A percentile compares a stretch with the other conserved stretches of the same genome.
These are phyloP conservation scores for Pleurotus giganteus DNA, from an alignment of 768 basidiomycete species.

Conservation along the genomic window DNA sequence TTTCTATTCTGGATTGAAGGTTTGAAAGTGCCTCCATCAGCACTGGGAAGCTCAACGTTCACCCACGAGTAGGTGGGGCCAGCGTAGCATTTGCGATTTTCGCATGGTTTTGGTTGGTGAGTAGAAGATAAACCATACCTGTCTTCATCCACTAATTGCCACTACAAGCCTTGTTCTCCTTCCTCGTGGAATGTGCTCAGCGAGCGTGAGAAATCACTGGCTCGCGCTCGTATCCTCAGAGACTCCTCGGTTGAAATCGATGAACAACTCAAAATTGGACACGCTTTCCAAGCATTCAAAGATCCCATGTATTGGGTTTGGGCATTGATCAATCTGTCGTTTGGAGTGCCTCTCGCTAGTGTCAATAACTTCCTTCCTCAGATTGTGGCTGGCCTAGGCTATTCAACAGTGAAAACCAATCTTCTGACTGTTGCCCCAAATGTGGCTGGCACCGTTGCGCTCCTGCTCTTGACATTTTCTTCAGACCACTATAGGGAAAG, in stretches of 20 bases:
- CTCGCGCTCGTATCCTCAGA: conserved; percentile 38
- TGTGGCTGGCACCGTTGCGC: conserved; percentile 43
- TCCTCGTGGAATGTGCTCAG: conserved; percentile 38
- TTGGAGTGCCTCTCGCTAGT: conserved; percentile 48
- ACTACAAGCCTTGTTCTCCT: conserved; percentile 32
- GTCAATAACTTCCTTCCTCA: conserved; percentile 55
- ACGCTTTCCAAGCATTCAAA: conserved; percentile 42
- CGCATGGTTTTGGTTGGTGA: conserved; percentile 41
- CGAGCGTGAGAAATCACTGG: conserved; percentile 37
- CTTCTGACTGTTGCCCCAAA: conserved; percentile 53
- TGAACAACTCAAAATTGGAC: conserved; percentile 38
- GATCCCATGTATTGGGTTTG: conserved; percentile 48
- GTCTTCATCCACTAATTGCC: background rate
- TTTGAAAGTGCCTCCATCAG: conserved; percentile 4
- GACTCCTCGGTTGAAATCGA: conserved; percentile 45
- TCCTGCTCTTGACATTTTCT: conserved; percentile 44
- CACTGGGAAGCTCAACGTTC: background rate
- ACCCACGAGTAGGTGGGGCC: conserved; percentile 34
- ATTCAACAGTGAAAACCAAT: conserved; percentile 50
- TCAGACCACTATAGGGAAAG: conserved; percentile 52
- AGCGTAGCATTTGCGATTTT: conserved; percentile 42
- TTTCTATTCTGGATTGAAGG: conserved; percentile 55
- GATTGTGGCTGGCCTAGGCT: conserved; percentile 42
- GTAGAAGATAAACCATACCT: background rate
- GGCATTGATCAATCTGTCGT: conserved; percentile 43